phyloP scores from a whole-genome alignment of 768 basidiomycete genomes.

The Tricholoma sp. region DNA sequence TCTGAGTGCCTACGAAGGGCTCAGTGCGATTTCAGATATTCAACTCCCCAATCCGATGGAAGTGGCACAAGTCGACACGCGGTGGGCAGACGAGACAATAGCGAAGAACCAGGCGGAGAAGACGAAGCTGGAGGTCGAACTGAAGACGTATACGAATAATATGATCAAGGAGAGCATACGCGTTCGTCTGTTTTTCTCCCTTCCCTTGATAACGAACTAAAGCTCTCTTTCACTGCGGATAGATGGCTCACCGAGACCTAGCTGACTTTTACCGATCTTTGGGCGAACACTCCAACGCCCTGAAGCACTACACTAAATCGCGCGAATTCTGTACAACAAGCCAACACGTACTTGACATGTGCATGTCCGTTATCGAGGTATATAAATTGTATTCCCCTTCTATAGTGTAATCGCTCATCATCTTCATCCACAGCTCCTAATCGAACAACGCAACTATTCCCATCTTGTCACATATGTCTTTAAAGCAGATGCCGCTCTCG shows the following conservation, averaged over 20 bases:
- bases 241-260: slow-evolving; percentile 92
- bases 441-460: slow-evolving; percentile 82
- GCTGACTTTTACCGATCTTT: slow-evolving; percentile 70
- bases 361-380: slow-evolving; percentile 77
- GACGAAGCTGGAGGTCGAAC: slow-evolving; percentile 85
- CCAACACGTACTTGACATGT: slow-evolving; percentile 93
- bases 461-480: slow-evolving; percentile 90
- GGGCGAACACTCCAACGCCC: slow-evolving; percentile 65
- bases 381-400: too few relatives aligned
- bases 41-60: slow-evolving; percentile 42
- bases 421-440: slow-evolving; percentile 50
- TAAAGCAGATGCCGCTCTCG: slow-evolving; percentile 92
- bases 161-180: slow-evolving; percentile 99
- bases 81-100: slow-evolving; percentile 68
- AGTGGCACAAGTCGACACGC: slow-evolving; percentile 50
- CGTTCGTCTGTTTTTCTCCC: slow-evolving; percentile 30
- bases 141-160: slow-evolving; percentile 92
- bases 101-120: slow-evolving; percentile 68
- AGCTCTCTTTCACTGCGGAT: slow-evolving; percentile 3
- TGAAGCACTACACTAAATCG: slow-evolving; percentile 86
- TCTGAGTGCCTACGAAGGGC: slow-evolving; percentile 50
- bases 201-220: slow-evolving; percentile 19
- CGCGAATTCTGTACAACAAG: slow-evolving; percentile 91
- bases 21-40: slow-evolving; percentile 18
- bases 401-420: not conserved